These are phyloP conservation scores for Arabis hirsuta DNA, from an alignment of 345 rosid species.

Conservation along the genomic window DNA sequence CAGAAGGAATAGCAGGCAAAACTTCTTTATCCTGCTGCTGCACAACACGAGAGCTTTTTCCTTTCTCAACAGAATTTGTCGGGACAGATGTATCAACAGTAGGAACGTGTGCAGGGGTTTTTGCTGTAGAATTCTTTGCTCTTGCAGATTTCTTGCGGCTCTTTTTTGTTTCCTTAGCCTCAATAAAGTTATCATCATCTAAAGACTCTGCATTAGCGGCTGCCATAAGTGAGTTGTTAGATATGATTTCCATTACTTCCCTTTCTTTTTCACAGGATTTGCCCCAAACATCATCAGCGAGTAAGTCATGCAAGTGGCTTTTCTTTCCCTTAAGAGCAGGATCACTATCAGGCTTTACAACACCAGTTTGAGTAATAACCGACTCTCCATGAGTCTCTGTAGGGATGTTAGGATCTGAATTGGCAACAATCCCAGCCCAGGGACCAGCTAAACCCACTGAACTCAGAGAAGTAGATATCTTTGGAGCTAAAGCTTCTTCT, in stretches of 20 bases:
- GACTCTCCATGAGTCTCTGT: conserved; percentile 55
- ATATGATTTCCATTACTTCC: conserved; percentile 45
- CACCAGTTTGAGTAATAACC: conserved; percentile 41
- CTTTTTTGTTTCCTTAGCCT: conserved; percentile 88
- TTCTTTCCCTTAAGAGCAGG: conserved; percentile 56
- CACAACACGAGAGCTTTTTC: conserved; percentile 60
- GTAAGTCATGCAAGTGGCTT: conserved; percentile 72
- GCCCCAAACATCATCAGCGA: conserved; percentile 67
- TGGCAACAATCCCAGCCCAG: conserved; percentile 76
- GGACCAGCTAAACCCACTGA: conserved; percentile 58
- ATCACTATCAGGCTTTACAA: conserved; percentile 53
- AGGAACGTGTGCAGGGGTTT: conserved; percentile 47
- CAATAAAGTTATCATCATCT: conserved; percentile 78
- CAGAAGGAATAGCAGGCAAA: conserved; percentile 79
- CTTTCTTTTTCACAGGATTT: conserved; percentile 56
- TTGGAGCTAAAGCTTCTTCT: conserved; percentile 61
- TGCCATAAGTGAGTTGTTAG: conserved; percentile 41
- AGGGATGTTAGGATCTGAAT: conserved; percentile 56
- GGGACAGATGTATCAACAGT: conserved; percentile 56
- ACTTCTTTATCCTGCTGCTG: conserved; percentile 75
- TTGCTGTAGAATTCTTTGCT: conserved; percentile 64
- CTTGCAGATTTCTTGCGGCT: conserved; percentile 91
- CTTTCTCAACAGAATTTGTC: conserved; percentile 72
- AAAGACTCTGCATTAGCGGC: conserved; percentile 44
- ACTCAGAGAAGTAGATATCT: conserved; percentile 48